Evolutionary conservation across 805 yeast species (phyloP), one percentile per base, ranked within the genome.

Genomic region (Nakazawaea wyomingensis): DNA sequence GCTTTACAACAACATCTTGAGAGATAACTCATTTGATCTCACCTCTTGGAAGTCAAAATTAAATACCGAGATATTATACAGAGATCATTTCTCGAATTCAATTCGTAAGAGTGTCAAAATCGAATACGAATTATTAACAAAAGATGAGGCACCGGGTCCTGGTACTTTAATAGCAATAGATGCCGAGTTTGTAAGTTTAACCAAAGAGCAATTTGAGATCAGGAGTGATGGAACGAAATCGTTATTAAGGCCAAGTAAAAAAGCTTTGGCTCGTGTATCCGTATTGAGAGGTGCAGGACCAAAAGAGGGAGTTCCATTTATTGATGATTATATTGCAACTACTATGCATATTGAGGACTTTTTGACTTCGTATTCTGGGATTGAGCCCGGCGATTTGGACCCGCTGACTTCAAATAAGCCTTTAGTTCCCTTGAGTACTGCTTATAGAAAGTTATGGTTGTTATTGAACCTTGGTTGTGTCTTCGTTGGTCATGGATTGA

Each of bases 401-500:
- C 85, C 91, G 1, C 56, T 58, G 4, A 65, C 57, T 5, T 85
- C 96, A 18, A 61, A 68, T 4, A 80, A 80, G 52, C 72, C 85
- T 3, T 69, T 95, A 35, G 96, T 90, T 1, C 76, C 85, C 0
- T 66, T 85, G 44, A 91, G 85, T 54, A 81, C 87, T 0, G 87
- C 95, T 1, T 93, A 91, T 59, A 69, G 97, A 46, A 79, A 85
- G 54, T 72, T 93, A 32, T 95, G 99, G 99, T 66, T 93, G 17
- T 68, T 93, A 39, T 67, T 93, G 47, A 93, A 91, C 55, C 56
- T 89, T 44, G 97, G 97, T 0, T 88, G 95, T 57, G 76, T 85
- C 0, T 91, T 93, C 66, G 89, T 93, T 26, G 99, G 99, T 0
- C 99, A 93, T 65, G 96, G 97, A 2, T 69, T 93, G 46, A 72